Base-by-base conservation (phyloP, 2,329 filamentous ascomycete genomes). In the Chaetomium strumarium region DNA sequence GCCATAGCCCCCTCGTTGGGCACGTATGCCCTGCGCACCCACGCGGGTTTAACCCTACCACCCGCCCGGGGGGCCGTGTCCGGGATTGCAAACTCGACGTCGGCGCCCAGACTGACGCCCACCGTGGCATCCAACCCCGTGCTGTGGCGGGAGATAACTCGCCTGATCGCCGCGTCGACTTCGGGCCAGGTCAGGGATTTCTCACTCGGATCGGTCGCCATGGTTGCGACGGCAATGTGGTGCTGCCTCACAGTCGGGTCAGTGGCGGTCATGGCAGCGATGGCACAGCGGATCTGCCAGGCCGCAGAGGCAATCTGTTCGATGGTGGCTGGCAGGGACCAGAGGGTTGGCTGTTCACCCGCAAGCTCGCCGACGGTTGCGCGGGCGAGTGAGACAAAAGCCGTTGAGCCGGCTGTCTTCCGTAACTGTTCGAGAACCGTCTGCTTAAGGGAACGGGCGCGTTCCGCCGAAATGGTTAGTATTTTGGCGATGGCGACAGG, bases 21-120 rank as follows among this genome's bases (percentile, higher is more conserved):
- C 30, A 40, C 39, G 24, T 54, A 57, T 37, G 44, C 44, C 44
- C 48, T 20, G 9, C 55, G 38, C 19, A 52, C 44, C 43, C 48
- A 56, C 10, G 36, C 41, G 12, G 55, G 24, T 42, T 42, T 49
- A 0, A 10, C 33, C 12, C 16, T 24, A 1, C 46, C 34, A 2
- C 42, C 46, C 55, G n/a, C n/a, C n/a, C n/a, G n/a, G n/a, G n/a
- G n/a, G n/a, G n/a, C n/a, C n/a, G 24, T 24, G 24, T 7, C 55
- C 0, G 50, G 52, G 7, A 55, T 55, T 2, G 34, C 43, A 46
- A 53, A 57, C 44, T 50, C 42, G 12, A 53, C 34, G 17, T 55
- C 55, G 2, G 39, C 52, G 1, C 55, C 49, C 3, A 50, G 9
- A 17, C 10, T n/a, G 1, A 50, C 43, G 6, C 43, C 41, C 1